Conservation (phyloP, 768 basidiomycete genomes). For the Neoboletus brunneissimus region DNA sequence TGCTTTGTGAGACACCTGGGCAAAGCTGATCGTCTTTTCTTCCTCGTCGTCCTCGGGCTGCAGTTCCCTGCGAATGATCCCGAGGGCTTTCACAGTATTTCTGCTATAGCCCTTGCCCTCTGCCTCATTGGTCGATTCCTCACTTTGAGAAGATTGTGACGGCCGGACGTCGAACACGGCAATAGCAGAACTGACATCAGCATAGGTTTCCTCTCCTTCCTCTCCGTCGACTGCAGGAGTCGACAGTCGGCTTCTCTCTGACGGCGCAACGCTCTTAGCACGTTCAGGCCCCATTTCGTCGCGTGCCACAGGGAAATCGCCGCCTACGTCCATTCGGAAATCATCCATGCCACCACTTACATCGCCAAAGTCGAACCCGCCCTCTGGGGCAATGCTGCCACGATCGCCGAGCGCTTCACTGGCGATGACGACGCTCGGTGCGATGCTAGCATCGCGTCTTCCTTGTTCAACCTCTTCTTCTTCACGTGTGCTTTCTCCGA, state of each 20-base stretch:
- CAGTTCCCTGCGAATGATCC: slow-evolving; percentile 70
- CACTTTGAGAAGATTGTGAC: slow-evolving; percentile 49
- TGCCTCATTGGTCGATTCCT: slow-evolving; percentile 42
- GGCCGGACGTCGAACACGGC: slow-evolving; percentile 74
- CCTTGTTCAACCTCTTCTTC: slow-evolving; percentile 68
- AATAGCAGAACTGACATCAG: slow-evolving; percentile 72
- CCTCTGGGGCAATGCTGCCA: slow-evolving; percentile 53
- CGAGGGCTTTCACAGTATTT: slow-evolving; percentile 84
- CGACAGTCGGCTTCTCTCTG: slow-evolving; percentile 60
- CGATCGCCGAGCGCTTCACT: slow-evolving; percentile 54
- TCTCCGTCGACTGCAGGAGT: slow-evolving; percentile 64
- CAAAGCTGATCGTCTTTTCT: slow-evolving; percentile 74
- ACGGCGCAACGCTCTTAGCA: slow-evolving; percentile 49
- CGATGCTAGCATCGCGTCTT: slow-evolving; percentile 63
- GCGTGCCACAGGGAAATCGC: slow-evolving; percentile 40
- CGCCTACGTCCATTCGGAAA: slow-evolving; percentile 64
- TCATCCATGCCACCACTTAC: slow-evolving; percentile 57
- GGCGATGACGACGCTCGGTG: slow-evolving; percentile 56
- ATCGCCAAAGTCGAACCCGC: slow-evolving; percentile 61
- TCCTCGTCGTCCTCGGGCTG: slow-evolving; percentile 48
- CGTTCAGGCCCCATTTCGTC: slow-evolving; percentile 36
- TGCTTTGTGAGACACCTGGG: slow-evolving; percentile 76
- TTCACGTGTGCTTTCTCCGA: slow-evolving; percentile 46
- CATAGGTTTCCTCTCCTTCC: slow-evolving; percentile 64
- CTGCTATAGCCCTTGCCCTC: slow-evolving; percentile 80